Percentiles rank a stretch among this genome's conserved stretches.
These are phyloP conservation scores for Termitomyces sp. DNA, from an alignment of 768 basidiomycete genomes.

Conservation along the genomic window DNA sequence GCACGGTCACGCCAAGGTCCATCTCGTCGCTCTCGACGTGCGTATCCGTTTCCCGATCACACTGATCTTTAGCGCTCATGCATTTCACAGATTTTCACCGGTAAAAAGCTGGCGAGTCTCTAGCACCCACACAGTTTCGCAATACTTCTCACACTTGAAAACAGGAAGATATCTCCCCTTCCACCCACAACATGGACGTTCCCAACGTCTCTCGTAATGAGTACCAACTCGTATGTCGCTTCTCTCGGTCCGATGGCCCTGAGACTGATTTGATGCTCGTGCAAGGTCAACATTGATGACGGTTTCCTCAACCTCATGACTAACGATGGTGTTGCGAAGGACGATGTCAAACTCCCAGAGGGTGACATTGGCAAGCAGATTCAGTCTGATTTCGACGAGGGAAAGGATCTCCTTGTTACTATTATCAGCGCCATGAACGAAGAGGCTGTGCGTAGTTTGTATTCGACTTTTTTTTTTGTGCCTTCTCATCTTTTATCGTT, in stretches of 20 bases:
- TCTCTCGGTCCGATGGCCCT: slow-evolving; percentile 3
- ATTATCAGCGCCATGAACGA: slow-evolving; percentile 88
- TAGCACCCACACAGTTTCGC: neutral
- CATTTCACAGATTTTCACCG: slow-evolving; percentile 83
- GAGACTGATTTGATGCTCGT: neutral
- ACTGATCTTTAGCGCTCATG: slow-evolving; percentile 8
- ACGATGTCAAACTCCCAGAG: slow-evolving; percentile 94
- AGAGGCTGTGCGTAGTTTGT: slow-evolving; percentile 55
- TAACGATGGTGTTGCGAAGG: slow-evolving; percentile 73
- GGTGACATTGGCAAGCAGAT: slow-evolving; percentile 75
- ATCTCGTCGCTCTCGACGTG: slow-evolving; percentile 95
- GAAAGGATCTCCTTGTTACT: slow-evolving; percentile 85
- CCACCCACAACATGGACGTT: slow-evolving; percentile 99
- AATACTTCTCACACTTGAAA: neutral
- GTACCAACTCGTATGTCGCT: slow-evolving; percentile 74
- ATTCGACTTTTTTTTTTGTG: neutral
- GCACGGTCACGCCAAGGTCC: slow-evolving; percentile 99
- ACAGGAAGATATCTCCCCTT: slow-evolving; percentile 91
- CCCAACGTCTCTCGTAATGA: slow-evolving; percentile 89
- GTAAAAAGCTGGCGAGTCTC: slow-evolving; percentile 84
- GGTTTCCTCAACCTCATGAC: slow-evolving; percentile 94
- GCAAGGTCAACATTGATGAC: slow-evolving; percentile 86
- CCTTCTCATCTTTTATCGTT: neutral
- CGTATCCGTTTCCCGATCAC: slow-evolving; percentile 25
- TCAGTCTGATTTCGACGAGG: slow-evolving; percentile 64